Base-by-base conservation (phyloP, 2,329 filamentous ascomycete species). In the Trichoderma sp. region DNA sequence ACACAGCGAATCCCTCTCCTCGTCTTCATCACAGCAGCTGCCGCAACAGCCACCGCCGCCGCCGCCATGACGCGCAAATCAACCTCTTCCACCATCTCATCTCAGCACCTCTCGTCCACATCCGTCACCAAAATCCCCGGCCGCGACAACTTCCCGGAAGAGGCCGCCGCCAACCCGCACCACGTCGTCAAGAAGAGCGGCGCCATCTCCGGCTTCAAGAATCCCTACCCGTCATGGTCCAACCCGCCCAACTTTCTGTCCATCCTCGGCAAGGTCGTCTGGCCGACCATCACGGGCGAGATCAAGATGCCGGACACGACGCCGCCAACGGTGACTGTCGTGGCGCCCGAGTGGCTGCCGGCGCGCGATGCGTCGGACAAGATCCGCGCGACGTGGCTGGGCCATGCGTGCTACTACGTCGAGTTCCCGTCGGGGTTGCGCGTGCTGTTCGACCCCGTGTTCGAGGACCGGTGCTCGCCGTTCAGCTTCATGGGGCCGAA, bases 371-470 rank as follows among this genome's bases (percentile, higher is more conserved):
- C 85, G 14, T 81, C 80, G 14, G 74, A 79, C 21, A 84, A 86
- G 51, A 85, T 98, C 28, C 89, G 94, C 66, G 92, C 94, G 39
- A 98, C 95, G 51, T 97, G 95, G 95, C 88, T 98, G 2, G 95
- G 95, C 43, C 95, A 98, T 79, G 94, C 95, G 4, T 97, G 94
- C 82, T 97, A 94, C 82, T 94, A 93, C 75, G 88, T 97, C 73
- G 95, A 97, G 79, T 97, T 94, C 75, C 93, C 94, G 1, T 86
- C 87, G 16, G 95, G 95, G 0, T 83, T 98, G 65, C 89, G 95
- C 66, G 93, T 97, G 4, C 87, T 98, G 4, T 97, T 97, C 78
- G 95, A 97, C 76, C 95, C 95, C 1, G 94, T 97, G 39, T 97
- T 97, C 73, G 93, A 95, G 77, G 89, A 93, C 71, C 89, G 93